Evolutionary conservation across 2,329 filamentous ascomycete genomes (phyloP).

Genomic region (Tolypocladium ovalisporum): DNA sequence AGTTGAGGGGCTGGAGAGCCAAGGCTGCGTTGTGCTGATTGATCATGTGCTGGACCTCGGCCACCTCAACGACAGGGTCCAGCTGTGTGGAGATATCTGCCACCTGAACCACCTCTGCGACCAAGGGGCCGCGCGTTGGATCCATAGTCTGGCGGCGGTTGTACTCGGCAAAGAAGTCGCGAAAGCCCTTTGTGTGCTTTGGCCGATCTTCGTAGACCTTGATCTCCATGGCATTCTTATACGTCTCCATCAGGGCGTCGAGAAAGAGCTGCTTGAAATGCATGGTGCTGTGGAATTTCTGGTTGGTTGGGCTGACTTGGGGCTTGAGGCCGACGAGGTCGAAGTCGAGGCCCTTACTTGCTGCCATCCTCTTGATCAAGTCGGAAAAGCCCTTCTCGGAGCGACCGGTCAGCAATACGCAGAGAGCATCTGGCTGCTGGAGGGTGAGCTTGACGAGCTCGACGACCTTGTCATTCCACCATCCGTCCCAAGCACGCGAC

Average conservation of each 20-base stretch:
- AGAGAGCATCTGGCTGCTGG: slow-evolving; percentile 73
- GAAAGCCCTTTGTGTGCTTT: slow-evolving; percentile 68
- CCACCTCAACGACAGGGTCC: slow-evolving; percentile 68
- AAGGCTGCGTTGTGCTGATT: slow-evolving; percentile 66
- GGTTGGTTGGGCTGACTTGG: slow-evolving; percentile 64
- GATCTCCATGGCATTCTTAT: slow-evolving; percentile 72
- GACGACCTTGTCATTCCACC: slow-evolving; percentile 91
- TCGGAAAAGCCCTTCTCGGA: slow-evolving; percentile 67
- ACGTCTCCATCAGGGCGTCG: slow-evolving; percentile 72
- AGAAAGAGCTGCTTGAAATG: slow-evolving; percentile 85
- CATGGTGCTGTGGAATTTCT: slow-evolving; percentile 76
- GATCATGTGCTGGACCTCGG: slow-evolving; percentile 80
- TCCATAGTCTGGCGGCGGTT: slow-evolving; percentile 47
- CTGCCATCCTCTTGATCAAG: slow-evolving; percentile 70
- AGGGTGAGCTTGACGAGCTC: slow-evolving; percentile 72
- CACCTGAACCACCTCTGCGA: slow-evolving; percentile 77
- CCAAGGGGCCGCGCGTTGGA: slow-evolving; percentile 52
- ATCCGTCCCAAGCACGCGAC: slow-evolving; percentile 72
- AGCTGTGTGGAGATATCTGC: slow-evolving; percentile 63
- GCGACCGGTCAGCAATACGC: slow-evolving; percentile 79
- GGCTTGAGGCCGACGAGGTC: slow-evolving; percentile 87
- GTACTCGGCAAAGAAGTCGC: slow-evolving; percentile 70
- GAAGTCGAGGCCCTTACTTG: slow-evolving; percentile 70
- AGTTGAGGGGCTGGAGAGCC: slow-evolving; percentile 19
- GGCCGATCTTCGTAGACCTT: slow-evolving; percentile 59